Base-by-base conservation (phyloP, 106 monocot species). In the Phalaenopsis aphrodite region DNA sequence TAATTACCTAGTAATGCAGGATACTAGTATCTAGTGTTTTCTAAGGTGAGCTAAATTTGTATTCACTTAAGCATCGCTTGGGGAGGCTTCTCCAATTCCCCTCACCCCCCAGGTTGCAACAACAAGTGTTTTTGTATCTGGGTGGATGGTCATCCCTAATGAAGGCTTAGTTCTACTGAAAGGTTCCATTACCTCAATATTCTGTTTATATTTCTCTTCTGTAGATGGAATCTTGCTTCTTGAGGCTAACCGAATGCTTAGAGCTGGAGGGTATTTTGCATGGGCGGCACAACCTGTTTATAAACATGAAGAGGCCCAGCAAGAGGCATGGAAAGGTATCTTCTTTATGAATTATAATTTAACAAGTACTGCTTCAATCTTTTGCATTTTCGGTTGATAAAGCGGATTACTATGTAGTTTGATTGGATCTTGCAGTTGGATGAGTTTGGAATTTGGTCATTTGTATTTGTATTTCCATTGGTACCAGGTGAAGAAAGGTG, bases 261-360 rank as follows among this genome's bases (percentile, higher is more conserved):
- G 97, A 90, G 92, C 90, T 78, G 97, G 97, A 79, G 94, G 97
- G 49, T 97, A 89, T 76, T 97, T 97, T 89, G 94, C 81, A 67
- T 97, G 97, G 97, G 97, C 97, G 23, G 97, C 94, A 55, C 96
- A 96, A 52, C 96, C 96, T 82, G 96, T 96, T 87, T 96, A 96
- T 85, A 94, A 97, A 76, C 94, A 97, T 75, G 97, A 97, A 86
- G 97, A 92, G 79, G 58, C 56, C 14, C 97, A 97, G 77, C 97
- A 97, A 75, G 86, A 92, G 79, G 87, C 88, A 81, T 94, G 94
- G 94, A 90, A 83, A 89, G 94, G 97, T 88, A 87, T 77, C 30
- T 85, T 16, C 41, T 52, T 77, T 37, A 4, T 77, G 38, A 17
- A 55, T 77, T 55, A 15, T 18, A 56, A 77, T 49, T 77, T 37